Conservation (phyloP, 2,329 filamentous ascomycete genomes). For the Macrophomina phaseolina region DNA sequence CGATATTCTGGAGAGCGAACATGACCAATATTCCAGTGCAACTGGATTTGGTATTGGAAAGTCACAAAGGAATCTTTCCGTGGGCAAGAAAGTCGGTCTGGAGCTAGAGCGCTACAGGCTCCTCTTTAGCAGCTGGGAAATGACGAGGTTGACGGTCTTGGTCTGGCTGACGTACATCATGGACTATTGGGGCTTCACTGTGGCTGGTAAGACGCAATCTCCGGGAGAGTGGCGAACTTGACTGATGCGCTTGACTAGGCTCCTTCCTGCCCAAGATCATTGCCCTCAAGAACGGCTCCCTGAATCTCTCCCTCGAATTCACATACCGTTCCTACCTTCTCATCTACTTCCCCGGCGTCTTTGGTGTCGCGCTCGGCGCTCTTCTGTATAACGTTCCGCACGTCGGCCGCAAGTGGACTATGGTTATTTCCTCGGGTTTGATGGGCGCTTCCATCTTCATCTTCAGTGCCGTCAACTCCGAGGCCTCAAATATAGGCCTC, state of each 20-base stretch:
- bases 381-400: constrained; percentile 52
- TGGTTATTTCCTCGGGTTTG: constrained; percentile 50
- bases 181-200: constrained; percentile 58
- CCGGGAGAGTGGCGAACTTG: neutral
- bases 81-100: constrained; percentile 42
- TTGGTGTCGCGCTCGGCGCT: constrained; percentile 58
- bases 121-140: constrained; percentile 50
- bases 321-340: constrained; percentile 62
- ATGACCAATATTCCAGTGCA: constrained; percentile 26
- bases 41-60: constrained; percentile 41
- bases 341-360: constrained; percentile 59
- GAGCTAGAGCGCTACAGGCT: constrained; percentile 53
- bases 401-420: constrained; percentile 54
- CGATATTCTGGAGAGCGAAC: constrained; percentile 42
- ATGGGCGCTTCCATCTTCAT: constrained; percentile 54
- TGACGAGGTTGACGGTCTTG: constrained; percentile 54
- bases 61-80: constrained; percentile 33
- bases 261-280: constrained; percentile 58
- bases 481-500: constrained; percentile 55
- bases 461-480: constrained; percentile 52
- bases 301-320: constrained; percentile 50
- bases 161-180: constrained; percentile 59
- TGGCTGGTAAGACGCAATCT: constrained; percentile 43
- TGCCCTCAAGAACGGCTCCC: constrained; percentile 57
- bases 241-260: constrained; percentile 36